phyloP scores from a whole-genome alignment of 2,329 filamentous ascomycete genomes.

The Spiromastix sp. region DNA sequence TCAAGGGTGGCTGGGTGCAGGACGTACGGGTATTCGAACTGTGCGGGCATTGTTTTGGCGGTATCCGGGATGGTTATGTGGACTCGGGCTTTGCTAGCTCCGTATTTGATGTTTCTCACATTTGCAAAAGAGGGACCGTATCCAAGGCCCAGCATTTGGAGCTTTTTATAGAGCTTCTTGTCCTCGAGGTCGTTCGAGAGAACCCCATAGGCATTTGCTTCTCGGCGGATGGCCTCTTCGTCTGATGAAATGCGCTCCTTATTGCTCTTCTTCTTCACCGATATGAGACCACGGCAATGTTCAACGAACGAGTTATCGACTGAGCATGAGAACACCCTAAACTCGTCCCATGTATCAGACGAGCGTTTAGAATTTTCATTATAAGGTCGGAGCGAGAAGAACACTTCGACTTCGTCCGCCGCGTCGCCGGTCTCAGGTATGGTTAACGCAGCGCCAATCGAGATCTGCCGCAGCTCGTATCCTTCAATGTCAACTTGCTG shows the following conservation, averaged over 20 bases:
- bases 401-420: slow-evolving; percentile 8
- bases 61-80: no score
- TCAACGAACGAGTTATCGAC: not conserved
- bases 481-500: slow-evolving; percentile 2
- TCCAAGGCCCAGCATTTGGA: slow-evolving; percentile 18
- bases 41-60: not conserved
- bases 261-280: not conserved
- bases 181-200: not conserved
- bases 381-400: slow-evolving; percentile 1
- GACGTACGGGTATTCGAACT: not conserved
- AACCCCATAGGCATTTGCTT: not conserved
- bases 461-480: slow-evolving; percentile 11
- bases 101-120: slow-evolving; percentile 15
- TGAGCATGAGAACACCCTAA: slow-evolving; percentile 1
- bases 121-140: slow-evolving; percentile 24
- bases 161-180: slow-evolving; percentile 17
- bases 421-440: slow-evolving; percentile 22
- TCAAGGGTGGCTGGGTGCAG: slow-evolving; percentile 1
- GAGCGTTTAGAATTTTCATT: not conserved
- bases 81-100: no score
- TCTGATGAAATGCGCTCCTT: not conserved
- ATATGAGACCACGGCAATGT: slow-evolving; percentile 2
- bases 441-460: slow-evolving; percentile 19
- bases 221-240: not conserved
- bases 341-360: slow-evolving; percentile 1